Percentiles rank a stretch among this genome's conserved stretches.
Conservation (phyloP, 176 grass and related monocot genomes). For the Carex kokanica region DNA sequence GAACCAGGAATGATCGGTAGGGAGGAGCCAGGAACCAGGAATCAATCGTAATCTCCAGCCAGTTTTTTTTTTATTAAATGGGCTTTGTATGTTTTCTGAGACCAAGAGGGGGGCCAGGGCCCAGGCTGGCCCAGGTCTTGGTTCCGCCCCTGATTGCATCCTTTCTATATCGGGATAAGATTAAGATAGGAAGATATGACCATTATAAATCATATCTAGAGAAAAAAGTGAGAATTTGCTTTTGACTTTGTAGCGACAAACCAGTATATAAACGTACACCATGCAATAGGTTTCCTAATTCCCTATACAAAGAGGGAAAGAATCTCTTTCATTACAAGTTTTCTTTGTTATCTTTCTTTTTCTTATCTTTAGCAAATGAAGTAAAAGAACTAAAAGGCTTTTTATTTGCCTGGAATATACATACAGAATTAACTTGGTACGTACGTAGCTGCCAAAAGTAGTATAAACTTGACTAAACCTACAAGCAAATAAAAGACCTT, state of each 20-base stretch:
- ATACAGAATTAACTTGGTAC: background rate
- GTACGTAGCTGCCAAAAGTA: background rate
- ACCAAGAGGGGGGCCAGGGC: too few species aligned
- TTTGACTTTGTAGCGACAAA: slow-evolving; percentile 11
- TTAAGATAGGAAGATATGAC: too few species aligned
- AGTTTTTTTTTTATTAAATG: too few species aligned
- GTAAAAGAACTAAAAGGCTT: background rate
- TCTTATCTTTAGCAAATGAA: background rate
- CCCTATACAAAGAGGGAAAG: background rate
- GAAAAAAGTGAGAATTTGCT: slow-evolving; percentile 14
- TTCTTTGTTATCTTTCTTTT: background rate
- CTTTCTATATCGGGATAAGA: too few species aligned
- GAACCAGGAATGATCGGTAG: too few species aligned
- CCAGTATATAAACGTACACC: too few species aligned
- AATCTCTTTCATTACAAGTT: background rate
- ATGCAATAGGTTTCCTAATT: background rate
- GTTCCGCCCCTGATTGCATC: too few species aligned
- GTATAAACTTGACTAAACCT: background rate
- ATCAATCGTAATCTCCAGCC: too few species aligned
- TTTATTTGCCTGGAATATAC: background rate
- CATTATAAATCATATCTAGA: slow-evolving; percentile 11
- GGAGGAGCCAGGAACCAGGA: too few species aligned
- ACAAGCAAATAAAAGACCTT: background rate
- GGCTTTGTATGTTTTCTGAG: too few species aligned
- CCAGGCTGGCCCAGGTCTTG: too few species aligned